Percentiles rank a stretch among this genome's conserved stretches.
These are phyloP conservation scores for Hymenoscyphus fraxineus DNA, from an alignment of 2,329 filamentous ascomycete species.

Conservation along the genomic window DNA sequence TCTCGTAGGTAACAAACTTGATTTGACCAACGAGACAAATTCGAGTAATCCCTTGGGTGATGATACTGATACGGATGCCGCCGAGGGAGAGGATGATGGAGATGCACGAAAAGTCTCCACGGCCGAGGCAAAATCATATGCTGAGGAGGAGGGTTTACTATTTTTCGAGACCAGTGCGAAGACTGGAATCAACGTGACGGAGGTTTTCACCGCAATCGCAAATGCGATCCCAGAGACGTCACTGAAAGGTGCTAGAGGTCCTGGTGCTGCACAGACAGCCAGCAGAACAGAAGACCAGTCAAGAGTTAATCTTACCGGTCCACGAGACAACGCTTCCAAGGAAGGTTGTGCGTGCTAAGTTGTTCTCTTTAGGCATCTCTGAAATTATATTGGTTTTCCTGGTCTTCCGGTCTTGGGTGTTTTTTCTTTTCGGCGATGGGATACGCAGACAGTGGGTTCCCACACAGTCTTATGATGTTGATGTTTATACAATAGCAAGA, in stretches of 20 bases:
- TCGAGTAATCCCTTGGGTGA: slow-evolving; percentile 48
- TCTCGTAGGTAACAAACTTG: slow-evolving; percentile 93
- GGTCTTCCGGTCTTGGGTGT: slow-evolving; percentile 18
- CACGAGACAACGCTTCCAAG: slow-evolving; percentile 71
- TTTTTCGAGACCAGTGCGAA: slow-evolving; percentile 99
- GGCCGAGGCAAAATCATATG: slow-evolving; percentile 88
- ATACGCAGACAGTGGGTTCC: slow-evolving; percentile 21
- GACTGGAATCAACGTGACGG: slow-evolving; percentile 87
- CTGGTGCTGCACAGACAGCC: slow-evolving; percentile 53
- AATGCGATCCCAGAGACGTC: slow-evolving; percentile 97
- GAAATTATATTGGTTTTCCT: slow-evolving; percentile 10
- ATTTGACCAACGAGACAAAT: slow-evolving; percentile 66
- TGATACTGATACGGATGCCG: slow-evolving; percentile 42
- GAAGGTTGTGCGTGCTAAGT: slow-evolving; percentile 83
- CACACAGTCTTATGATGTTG: slow-evolving; percentile 24
- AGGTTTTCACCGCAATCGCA: slow-evolving; percentile 96
- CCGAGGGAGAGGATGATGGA: slow-evolving; percentile 56
- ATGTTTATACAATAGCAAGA: slow-evolving; percentile 28
- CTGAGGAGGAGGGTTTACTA: slow-evolving; percentile 86
- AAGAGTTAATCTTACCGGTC: slow-evolving; percentile 77
- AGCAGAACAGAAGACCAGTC: slow-evolving; percentile 62
- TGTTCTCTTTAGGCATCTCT: slow-evolving; percentile 15
- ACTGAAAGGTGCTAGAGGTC: slow-evolving; percentile 80
- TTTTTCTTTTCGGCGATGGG: slow-evolving; percentile 21
- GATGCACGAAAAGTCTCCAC: slow-evolving; percentile 85